Evolutionary conservation across 441 rosid species (phyloP).

Genomic region (Biscutella laevigata): DNA sequence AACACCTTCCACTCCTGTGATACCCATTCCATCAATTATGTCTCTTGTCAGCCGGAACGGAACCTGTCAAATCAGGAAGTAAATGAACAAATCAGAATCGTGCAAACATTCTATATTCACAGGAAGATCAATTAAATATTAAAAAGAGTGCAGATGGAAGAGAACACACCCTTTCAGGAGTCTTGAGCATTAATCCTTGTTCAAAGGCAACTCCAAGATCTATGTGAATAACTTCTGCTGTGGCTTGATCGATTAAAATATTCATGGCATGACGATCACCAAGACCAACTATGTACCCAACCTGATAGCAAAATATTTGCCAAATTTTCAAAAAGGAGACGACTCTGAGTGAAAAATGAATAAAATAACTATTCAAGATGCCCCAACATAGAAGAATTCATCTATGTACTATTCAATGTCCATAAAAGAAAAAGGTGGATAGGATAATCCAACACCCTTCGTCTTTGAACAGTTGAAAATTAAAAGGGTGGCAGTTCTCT

Average conservation of each 20-base stretch:
- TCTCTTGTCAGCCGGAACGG: slow-evolving; percentile 97
- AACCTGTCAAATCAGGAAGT: slow-evolving; percentile 41
- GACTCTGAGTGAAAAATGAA: background rate
- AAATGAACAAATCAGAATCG: slow-evolving; percentile 9
- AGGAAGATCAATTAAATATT: slow-evolving; percentile 8
- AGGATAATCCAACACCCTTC: background rate
- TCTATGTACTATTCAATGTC: background rate
- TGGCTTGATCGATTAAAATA: slow-evolving; percentile 86
- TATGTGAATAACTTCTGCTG: slow-evolving; percentile 97
- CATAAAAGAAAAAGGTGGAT: background rate
- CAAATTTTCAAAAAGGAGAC: slow-evolving; percentile 2
- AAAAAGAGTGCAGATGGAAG: slow-evolving; percentile 6
- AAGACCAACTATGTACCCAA: slow-evolving; percentile 95
- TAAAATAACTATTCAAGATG: background rate
- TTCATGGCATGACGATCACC: slow-evolving; percentile 97
- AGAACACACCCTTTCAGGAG: slow-evolving; percentile 77
- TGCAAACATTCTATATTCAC: slow-evolving; percentile 1
- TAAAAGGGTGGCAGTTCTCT: background rate
- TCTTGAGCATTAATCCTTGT: slow-evolving; percentile 97
- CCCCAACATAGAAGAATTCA: slow-evolving; percentile 1
- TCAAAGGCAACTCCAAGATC: slow-evolving; percentile 99
- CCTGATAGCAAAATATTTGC: slow-evolving; percentile 38
- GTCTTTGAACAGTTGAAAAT: background rate
- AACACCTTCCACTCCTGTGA: slow-evolving; percentile 94
- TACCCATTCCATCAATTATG: slow-evolving; percentile 95